phyloP scores from a whole-genome alignment of 2,329 filamentous ascomycete species.

The Myriangium duriaei region DNA sequence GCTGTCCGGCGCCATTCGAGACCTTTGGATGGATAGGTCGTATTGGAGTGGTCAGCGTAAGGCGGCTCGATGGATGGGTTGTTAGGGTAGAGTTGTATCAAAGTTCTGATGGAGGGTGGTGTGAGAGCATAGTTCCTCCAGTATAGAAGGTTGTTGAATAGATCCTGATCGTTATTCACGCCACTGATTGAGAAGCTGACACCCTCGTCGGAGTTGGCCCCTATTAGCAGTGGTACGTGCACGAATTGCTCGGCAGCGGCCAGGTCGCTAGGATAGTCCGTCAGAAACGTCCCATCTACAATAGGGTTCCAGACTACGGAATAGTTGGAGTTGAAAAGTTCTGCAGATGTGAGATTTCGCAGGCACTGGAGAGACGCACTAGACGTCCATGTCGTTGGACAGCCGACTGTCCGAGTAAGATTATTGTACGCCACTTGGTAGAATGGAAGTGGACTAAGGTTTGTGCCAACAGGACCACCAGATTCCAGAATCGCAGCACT shows the following conservation, averaged over 20 bases:
- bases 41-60: constrained; percentile 19
- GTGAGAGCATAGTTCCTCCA: constrained; percentile 38
- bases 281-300: constrained; percentile 37
- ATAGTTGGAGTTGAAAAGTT: constrained; percentile 13
- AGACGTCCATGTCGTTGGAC: constrained; percentile 13
- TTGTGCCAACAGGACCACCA: constrained; percentile 24
- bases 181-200: constrained; percentile 30
- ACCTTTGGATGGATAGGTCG: constrained; percentile 23
- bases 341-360: constrained; percentile 11
- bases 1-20: constrained; percentile 34
- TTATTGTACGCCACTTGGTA: constrained; percentile 12
- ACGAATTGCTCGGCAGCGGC: constrained; percentile 31
- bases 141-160: constrained; percentile 30
- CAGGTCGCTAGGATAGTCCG: constrained; percentile 36
- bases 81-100: constrained; percentile 38
- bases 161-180: constrained; percentile 30
- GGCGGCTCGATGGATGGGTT: constrained; percentile 37
- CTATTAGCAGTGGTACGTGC: constrained; percentile 34
- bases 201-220: constrained; percentile 40
- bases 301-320: constrained; percentile 20
- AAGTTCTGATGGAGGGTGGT: constrained; percentile 30
- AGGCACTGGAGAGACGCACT: constrained; percentile 12
- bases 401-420: constrained; percentile 13
- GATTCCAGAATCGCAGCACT: constrained; percentile 30
- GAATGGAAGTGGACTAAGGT: constrained; percentile 11